Evolutionary conservation across 2,329 filamentous ascomycete genomes (phyloP).

Genomic region (Cytospora chrysosperma): DNA sequence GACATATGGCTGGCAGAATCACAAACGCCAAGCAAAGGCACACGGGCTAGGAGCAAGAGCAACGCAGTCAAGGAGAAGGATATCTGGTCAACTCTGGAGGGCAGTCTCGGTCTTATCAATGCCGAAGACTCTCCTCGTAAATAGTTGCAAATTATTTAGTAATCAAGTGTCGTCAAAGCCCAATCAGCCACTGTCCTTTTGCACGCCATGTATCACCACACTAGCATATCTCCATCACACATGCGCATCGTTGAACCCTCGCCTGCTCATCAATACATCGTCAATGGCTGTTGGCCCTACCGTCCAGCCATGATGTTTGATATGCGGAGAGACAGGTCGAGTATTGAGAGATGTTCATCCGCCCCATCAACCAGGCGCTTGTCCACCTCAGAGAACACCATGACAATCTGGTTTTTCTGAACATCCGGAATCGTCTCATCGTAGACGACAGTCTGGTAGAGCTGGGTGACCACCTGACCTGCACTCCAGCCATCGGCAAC

Average conservation of each 20-base stretch:
- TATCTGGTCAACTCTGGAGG: constrained; percentile 52
- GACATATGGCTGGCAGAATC: constrained; percentile 40
- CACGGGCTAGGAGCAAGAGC: constrained; percentile 29
- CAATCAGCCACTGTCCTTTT: constrained; percentile 16
- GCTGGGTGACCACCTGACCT: constrained; percentile 72
- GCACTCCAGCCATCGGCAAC: constrained; percentile 98
- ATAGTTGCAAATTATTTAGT: constrained; percentile 23
- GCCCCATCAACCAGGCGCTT: constrained; percentile 92
- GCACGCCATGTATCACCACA: constrained; percentile 27
- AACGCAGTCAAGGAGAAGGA: constrained; percentile 36
- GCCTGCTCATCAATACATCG: neutral
- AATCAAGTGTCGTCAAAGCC: neutral
- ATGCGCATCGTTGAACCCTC: neutral
- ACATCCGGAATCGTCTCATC: constrained; percentile 81
- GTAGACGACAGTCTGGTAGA: constrained; percentile 80
- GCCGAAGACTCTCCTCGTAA: constrained; percentile 31
- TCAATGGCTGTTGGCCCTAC: constrained; percentile 20
- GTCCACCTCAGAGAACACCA: constrained; percentile 89
- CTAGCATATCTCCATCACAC: neutral
- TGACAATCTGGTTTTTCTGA: constrained; percentile 87
- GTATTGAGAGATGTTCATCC: constrained; percentile 88
- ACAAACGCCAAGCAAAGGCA: constrained; percentile 31
- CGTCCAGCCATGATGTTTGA: constrained; percentile 65
- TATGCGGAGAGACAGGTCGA: constrained; percentile 82
- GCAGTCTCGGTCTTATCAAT: constrained; percentile 53